Base-by-base conservation (phyloP, 805 yeast genomes). In the Cyberlindnera mrakii region DNA sequence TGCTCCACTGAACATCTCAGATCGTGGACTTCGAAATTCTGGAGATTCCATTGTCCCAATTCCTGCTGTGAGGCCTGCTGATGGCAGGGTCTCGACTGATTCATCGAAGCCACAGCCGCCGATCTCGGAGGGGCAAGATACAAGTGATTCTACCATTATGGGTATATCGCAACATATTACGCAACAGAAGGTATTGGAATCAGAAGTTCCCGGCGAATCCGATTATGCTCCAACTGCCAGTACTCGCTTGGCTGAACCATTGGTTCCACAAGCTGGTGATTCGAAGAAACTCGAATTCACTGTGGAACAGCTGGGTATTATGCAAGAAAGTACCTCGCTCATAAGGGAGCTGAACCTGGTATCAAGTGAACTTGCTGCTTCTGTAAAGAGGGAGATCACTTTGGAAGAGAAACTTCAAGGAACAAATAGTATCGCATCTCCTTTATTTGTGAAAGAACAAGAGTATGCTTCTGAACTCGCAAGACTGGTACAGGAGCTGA, bases 281-380 rank as follows among this genome's bases (percentile, higher is more conserved):
- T 5, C 39, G 14, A 27, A 16, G 30, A 56, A 58, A n/a, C 51
- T 69, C 19, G 59, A 58, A 8, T 72, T 81, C 41, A 70, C 80
- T 2, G 72, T 78, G 33, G 83, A 79, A 18, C 88, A 84, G 51
- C 58, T 80, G 41, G 79, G 80, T 1, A 65, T 83, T 7, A 68
- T 84, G 65, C 75, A 69, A 30, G 78, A 83, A 41, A 82, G 79
- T 48, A 70, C 70, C 39, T 74, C 72, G 20, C 60, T 85, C 33
- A 67, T 82, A 52, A 71, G 74, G 43, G 91, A 85, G 54, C 62
- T 85, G 33, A 82, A 80, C 46, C 54, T 83, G 19, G 81, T 85
- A 1, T 80, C 90, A 1, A 74, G 75, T 20, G 95, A 85, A 54
- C 66, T 85, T 39, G 90, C 89, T 0, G 77, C 77, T 19, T 80